A percentile compares a stretch with the other conserved stretches of the same genome.
Evolutionary conservation across 2,329 filamentous ascomycete genomes (phyloP).

Genomic region (Arthroderma sp.): DNA sequence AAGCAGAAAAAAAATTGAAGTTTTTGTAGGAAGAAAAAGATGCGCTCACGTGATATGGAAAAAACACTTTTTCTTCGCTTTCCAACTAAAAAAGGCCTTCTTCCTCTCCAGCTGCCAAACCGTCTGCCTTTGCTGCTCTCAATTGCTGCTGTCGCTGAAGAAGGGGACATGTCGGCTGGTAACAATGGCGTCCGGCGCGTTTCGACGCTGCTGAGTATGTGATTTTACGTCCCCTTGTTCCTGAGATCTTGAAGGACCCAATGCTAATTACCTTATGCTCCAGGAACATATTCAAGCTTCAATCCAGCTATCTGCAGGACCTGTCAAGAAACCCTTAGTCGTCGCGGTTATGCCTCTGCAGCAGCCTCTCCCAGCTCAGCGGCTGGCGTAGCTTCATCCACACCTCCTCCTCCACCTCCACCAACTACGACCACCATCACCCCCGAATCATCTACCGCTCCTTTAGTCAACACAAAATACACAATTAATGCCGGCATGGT

Average conservation of each 20-base stretch:
- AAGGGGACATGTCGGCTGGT: conserved; percentile 25
- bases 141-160: not conserved
- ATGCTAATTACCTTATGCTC: conserved; percentile 10
- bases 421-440: conserved; percentile 12
- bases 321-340: conserved; percentile 29
- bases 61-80: too few relatives aligned
- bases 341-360: conserved; percentile 28
- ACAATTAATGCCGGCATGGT: conserved; percentile 55
- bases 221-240: not conserved
- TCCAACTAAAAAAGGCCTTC: not conserved
- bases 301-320: conserved; percentile 31
- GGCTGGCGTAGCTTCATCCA: conserved; percentile 12
- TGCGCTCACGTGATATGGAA: too few relatives aligned
- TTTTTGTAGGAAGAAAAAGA: conserved; percentile 14
- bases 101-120: not conserved
- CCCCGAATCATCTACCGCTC: conserved; percentile 18
- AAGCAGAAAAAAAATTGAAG: conserved; percentile 13
- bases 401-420: conserved; percentile 27
- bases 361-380: conserved; percentile 25
- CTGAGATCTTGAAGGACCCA: not conserved
- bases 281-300: conserved; percentile 23
- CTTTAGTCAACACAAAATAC: conserved; percentile 22
- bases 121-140: not conserved
- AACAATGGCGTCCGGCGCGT: conserved; percentile 29
- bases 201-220: conserved; percentile 27